Evolutionary conservation across 345 rosid genomes (phyloP).

Genomic region (Gossypioides kirkii): DNA sequence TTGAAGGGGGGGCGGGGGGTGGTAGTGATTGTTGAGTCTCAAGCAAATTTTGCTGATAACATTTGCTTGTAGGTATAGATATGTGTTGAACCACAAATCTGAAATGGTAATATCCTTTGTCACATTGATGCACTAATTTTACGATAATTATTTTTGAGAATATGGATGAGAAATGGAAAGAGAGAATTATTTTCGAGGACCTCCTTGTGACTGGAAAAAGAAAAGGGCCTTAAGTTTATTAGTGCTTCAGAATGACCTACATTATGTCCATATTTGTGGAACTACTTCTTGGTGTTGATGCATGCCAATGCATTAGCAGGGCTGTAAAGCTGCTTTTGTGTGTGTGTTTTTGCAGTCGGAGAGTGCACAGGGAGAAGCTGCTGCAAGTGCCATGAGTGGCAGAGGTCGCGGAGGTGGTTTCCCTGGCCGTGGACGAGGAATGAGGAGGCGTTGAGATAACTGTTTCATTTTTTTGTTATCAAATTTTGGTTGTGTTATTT

Average conservation of each 20-base stretch:
- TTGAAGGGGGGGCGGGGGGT: not conserved
- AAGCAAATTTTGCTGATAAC: not conserved
- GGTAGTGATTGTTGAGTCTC: not conserved
- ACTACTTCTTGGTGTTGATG: not conserved
- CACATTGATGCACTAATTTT: not conserved
- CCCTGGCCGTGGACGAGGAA: constrained; percentile 95
- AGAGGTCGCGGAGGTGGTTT: constrained; percentile 75
- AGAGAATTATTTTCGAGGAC: not conserved
- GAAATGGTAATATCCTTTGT: not conserved
- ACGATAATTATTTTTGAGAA: not conserved
- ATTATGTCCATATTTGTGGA: not conserved
- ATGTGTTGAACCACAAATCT: not conserved
- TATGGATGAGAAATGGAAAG: not conserved
- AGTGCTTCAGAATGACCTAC: not conserved
- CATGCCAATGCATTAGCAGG: not conserved
- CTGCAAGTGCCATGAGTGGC: constrained; percentile 87
- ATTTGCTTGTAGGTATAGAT: no score
- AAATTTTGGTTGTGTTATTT: not conserved
- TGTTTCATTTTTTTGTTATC: constrained; percentile 13
- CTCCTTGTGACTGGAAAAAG: not conserved
- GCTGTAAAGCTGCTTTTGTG: not conserved
- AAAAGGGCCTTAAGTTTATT: not conserved
- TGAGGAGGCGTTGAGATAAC: constrained; percentile 72
- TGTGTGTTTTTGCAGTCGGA: constrained; percentile 57
- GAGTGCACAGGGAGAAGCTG: constrained; percentile 97